Conservation (phyloP, 371 early-diverging fungal genomes). For the Sporodiniella umbellata region DNA sequence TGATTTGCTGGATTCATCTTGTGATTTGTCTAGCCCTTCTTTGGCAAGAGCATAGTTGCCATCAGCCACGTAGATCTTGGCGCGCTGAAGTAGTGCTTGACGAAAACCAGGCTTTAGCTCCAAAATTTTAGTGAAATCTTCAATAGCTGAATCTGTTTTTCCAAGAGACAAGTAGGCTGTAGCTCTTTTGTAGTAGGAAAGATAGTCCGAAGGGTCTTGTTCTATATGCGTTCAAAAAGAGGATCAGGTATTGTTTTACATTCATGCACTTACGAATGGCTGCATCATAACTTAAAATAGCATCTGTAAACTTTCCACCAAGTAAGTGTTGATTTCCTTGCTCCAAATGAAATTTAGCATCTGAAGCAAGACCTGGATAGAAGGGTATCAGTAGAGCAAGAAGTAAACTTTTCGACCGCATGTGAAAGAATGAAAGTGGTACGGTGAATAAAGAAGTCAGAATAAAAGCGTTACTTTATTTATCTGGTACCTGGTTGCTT, state of each 20-base stretch:
- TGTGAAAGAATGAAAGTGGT: not conserved
- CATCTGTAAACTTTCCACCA: constrained; percentile 60
- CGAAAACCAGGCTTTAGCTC: constrained; percentile 79
- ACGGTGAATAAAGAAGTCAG: not conserved
- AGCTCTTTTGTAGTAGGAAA: constrained; percentile 83
- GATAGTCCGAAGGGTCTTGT: constrained; percentile 74
- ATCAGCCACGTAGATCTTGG: constrained; percentile 67
- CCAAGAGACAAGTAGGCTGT: constrained; percentile 80
- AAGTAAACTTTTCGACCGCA: constrained; percentile 11
- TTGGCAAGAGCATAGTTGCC: constrained; percentile 66
- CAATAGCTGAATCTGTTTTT: constrained; percentile 64
- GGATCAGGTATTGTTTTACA: not conserved
- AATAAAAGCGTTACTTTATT: not conserved
- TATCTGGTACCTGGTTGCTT: no score
- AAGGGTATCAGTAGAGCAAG: constrained; percentile 20
- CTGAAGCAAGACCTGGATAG: constrained; percentile 30
- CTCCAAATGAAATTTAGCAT: constrained; percentile 55
- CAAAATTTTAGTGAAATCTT: constrained; percentile 77
- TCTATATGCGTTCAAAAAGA: constrained; percentile 34
- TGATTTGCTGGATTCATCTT: not conserved
- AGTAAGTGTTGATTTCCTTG: constrained; percentile 62
- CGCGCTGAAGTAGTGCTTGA: constrained; percentile 80
- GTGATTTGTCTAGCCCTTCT: constrained; percentile 41
- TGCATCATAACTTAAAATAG: constrained; percentile 65
- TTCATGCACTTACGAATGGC: constrained; percentile 58